Conservation (phyloP, 2,329 filamentous ascomycete genomes). For the Aspergillus calidoustus region DNA sequence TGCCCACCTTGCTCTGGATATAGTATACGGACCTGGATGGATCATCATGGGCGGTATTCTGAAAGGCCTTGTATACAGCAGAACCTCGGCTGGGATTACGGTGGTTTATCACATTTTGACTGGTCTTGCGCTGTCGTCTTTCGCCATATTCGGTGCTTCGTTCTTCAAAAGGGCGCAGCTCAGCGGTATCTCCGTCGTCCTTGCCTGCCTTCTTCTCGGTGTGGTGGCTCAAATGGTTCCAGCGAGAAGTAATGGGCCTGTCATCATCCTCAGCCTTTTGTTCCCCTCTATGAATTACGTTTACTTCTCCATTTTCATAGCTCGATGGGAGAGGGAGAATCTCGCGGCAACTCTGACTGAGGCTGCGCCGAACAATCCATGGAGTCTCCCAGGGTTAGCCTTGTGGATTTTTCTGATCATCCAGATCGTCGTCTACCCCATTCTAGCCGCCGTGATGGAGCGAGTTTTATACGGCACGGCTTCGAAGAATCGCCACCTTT, state of each 20-base stretch:
- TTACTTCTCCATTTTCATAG: conserved; percentile 75
- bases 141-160: conserved; percentile 78
- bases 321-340: conserved; percentile 72
- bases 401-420: conserved; percentile 78
- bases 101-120: conserved; percentile 74
- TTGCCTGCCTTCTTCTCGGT: conserved; percentile 74
- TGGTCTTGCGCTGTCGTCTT: conserved; percentile 78
- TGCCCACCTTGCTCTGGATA: conserved; percentile 77
- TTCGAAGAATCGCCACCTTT: conserved; percentile 59
- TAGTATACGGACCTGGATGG: conserved; percentile 83
- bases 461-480: conserved; percentile 75
- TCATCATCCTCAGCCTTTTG: conserved; percentile 72
- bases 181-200: conserved; percentile 78
- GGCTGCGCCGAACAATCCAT: conserved; percentile 67
- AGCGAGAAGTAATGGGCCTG: conserved; percentile 62
- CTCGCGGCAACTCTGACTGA: conserved; percentile 64
- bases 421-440: conserved; percentile 77
- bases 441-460: conserved; percentile 77
- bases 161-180: conserved; percentile 89
- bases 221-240: conserved; percentile 79
- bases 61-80: conserved; percentile 64
- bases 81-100: conserved; percentile 68
- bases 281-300: conserved; percentile 90
- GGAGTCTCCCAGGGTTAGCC: conserved; percentile 71
- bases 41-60: conserved; percentile 73